Base-by-base conservation (phyloP, 129 eudicot genomes). In the Cynara cardunculus region DNA sequence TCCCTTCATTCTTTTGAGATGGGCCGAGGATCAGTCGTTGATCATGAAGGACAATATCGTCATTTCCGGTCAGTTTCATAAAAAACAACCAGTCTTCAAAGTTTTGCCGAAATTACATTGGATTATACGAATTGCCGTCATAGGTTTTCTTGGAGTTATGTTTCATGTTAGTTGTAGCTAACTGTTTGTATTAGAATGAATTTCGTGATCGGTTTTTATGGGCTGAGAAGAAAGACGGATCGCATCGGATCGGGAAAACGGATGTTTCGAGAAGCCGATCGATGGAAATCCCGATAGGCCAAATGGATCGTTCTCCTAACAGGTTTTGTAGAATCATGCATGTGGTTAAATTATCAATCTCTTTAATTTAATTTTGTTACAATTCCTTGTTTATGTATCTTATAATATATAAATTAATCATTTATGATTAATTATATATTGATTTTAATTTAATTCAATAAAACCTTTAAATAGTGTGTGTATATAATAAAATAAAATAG, bases 51-150 rank as follows among this genome's bases (percentile, higher is more conserved):
- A 16, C 7, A 65, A 6, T 31, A 27, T 78, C 46, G 35, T 49
- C 77, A 16, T 79, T 53, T 24, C 68, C 10, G 35, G 64, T 56
- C n/a, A 56, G 65, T 56, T 56, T 56, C 65, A 18, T 64, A 21
- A 61, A 21, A 64, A 64, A 9, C 13, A 0, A 24, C 14, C 69
- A 62, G 10, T 24, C 77, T 46, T 39, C 6, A 37, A 62, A 73
- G 35, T 62, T 79, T 78, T 79, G 80, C 67, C 9, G 32, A 69
- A 81, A 73, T n/a, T n/a, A 34, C 30, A 64, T 16, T 37, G 26
- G 67, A 61, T 79, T 21, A 80, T 80, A 65, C 66, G 5, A 73
- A 16, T 19, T 80, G 65, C 7, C 7, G 6, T 56, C 13, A 3
- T 61, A 61, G 27, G 68, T 37, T 72, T 59, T 72, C 61, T 72